Base-by-base conservation (phyloP, 768 basidiomycete genomes). In the Mycena pura region DNA sequence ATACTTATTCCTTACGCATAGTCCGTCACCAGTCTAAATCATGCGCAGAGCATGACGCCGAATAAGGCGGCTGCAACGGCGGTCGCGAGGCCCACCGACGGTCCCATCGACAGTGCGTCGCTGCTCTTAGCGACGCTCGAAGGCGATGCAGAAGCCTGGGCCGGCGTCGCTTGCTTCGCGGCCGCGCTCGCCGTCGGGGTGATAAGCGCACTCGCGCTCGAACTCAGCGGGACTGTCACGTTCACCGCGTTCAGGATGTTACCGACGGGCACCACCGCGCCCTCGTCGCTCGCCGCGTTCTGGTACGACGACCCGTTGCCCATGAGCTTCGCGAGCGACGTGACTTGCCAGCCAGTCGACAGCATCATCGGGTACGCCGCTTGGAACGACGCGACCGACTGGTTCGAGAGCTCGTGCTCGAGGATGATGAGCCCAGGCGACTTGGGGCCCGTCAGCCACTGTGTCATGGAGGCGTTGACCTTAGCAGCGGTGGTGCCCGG, bases 401-500 rank as follows among this genome's bases (percentile, higher is more conserved):
- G 72, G 34, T 83, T 75, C 31, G 80, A 82, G 21, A 89, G 76
- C 76, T 96, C 95, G 74, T 98, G 96, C 72, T 96, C 90, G 62
- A 97, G 82, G 52, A 93, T 80, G 62, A 93, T 79, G 19, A 96
- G 82, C 25, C 96, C 96, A 4, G 92, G 89, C 9, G 73, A 77
- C 72, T 94, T 93, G 43, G 90, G 76, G 29, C 87, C 60, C 2
- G 80, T 73, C n/a, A 88, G 72, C 86, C 88, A 93, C 46, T 76
- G 69, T 21, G 78, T 72, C 78, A 93, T 79, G 50, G 75, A 72
- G 1, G 72, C 39, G 38, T 80, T 74, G 66, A 95, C 82, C n/a
- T 70, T 70, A 3, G 80, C 68, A 15, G 73, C 62, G 2, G 84
- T 87, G 1, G 85, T 85, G 45, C 72, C 73, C 1, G 71, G 70